phyloP scores from a whole-genome alignment of 805 yeast species.

The Ogataea naganishii region DNA sequence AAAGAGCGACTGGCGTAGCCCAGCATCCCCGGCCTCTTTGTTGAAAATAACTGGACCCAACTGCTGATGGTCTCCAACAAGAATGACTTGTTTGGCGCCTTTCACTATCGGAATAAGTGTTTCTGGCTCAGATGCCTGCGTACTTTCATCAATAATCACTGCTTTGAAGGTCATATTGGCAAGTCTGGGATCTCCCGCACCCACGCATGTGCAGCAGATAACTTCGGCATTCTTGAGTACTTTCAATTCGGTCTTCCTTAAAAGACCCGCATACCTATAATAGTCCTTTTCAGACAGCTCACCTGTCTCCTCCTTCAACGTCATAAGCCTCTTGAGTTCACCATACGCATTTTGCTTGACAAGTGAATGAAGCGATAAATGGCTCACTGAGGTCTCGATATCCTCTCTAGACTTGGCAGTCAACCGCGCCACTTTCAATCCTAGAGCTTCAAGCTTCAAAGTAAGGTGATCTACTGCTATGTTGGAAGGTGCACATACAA shows the following conservation, averaged over 20 bases:
- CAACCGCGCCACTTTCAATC: constrained; percentile 69
- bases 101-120: constrained; percentile 80
- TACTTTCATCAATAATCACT: constrained; percentile 84
- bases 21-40: constrained; percentile 76
- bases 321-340: constrained; percentile 48
- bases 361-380: constrained; percentile 47
- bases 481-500: constrained; percentile 93
- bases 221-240: constrained; percentile 58
- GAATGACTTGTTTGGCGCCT: constrained; percentile 81
- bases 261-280: constrained; percentile 30
- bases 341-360: constrained; percentile 42
- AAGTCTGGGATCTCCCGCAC: constrained; percentile 76
- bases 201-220: constrained; percentile 86
- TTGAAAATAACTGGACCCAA: constrained; percentile 86
- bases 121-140: constrained; percentile 93
- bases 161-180: constrained; percentile 51
- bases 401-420: constrained; percentile 76
- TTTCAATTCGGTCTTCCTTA: constrained; percentile 38
- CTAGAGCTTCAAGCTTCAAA: constrained; percentile 56
- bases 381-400: constrained; percentile 54
- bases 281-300: constrained; percentile 55
- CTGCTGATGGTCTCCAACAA: constrained; percentile 94
- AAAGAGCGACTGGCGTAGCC: constrained; percentile 77
- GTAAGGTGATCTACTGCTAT: constrained; percentile 93
- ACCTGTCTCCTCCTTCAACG: constrained; percentile 55